Evolutionary conservation across 2,329 filamentous ascomycete genomes (phyloP), one percentile per base, ranked within the genome.

Genomic region (Aureobasidium sp.): DNA sequence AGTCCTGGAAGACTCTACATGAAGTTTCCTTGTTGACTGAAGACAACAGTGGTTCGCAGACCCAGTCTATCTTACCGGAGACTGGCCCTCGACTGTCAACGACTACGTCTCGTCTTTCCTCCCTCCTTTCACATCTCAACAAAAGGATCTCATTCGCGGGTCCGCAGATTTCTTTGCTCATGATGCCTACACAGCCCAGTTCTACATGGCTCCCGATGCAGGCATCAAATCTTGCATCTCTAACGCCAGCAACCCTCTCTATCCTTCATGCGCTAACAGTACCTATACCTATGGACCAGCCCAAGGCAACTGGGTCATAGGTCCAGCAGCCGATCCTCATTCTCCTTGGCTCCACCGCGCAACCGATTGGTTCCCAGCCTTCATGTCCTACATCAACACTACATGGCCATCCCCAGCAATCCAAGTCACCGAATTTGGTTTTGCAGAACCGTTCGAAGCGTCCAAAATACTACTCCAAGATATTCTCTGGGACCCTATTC

Each of bases 101-200:
- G 64, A 69, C 34, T 71, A 74, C 54, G 66, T 76, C 9, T 67
- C 65, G 2, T 68, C 66, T 44, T 70, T 73, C 62, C 64, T 74
- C 3, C 67, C 67, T 0, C 63, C 64, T 7, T 76, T 73, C 54
- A 74, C 72, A 2, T 63, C 66, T 13, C 69, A 66, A 21, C 65
- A 75, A 57, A 72, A 69, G 47, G 65, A 62, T 14, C 36, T 67
- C n/a, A 71, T 74, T 48, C 67, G 66, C 25, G 70, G 69, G 11
- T 68, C 70, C 9, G 64, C 65, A 25, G 73, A 75, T 62, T 69
- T 73, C 60, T 74, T 71, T 60, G 72, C 70, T 34, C 69, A 72
- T 61, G 83, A 87, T 42, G 80, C 83, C 13, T 81, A 86, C 30
- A 85, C 82, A 67, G 82, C 86, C 1, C 76, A 79, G 21, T 68